Evolutionary conservation across 1,284 basidiomycete genomes (phyloP), one percentile per base, ranked within the genome.

Genomic region (Tilletia setariae): DNA sequence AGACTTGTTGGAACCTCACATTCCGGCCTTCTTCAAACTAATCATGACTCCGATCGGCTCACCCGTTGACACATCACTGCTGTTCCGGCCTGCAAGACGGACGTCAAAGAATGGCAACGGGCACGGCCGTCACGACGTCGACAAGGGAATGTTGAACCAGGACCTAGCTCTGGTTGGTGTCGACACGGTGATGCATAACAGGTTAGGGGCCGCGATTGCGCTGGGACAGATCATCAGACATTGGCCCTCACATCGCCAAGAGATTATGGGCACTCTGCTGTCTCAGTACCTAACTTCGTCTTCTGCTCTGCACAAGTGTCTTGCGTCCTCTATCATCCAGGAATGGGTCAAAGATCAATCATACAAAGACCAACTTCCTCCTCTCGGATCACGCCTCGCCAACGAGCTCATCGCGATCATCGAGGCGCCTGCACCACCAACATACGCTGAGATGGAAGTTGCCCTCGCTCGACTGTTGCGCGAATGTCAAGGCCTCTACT

Each of bases 91-190:
- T 87, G 67, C 43, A 46, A 70, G 76, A 74, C 23, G 23, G 11
- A 28, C 23, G 13, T 56, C 85, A 84, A 68, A 82, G 51, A 61
- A 61, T 61, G 56, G 11, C 2, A 61, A 47, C n/a, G 65, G 43
- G 44, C 16, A 28, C 8, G 53, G 23, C 16, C 21, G 56, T 7
- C 79, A 98, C 82, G 95, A 97, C 76, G 91, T 98, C 32, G 96
- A 99, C 85, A 98, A 94, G 85, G 91, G 91, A 69, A 94, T 98
- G 88, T 86, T 98, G 62, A 87, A 89, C 0, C 94, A 98, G 79
- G 96, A 99, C 81, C 85, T 95, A 66, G 89, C 91, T 0, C 86
- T 99, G 23, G 86, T 98, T 30, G 86, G 90, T 7, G 85, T 88
- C 16, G 94, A 97, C 77, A 85, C 89, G 0, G 89, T 94, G 35